These are phyloP conservation scores for Geotrichum macrosporum DNA, from an alignment of 1,139 yeast genomes.

Conservation along the genomic window DNA sequence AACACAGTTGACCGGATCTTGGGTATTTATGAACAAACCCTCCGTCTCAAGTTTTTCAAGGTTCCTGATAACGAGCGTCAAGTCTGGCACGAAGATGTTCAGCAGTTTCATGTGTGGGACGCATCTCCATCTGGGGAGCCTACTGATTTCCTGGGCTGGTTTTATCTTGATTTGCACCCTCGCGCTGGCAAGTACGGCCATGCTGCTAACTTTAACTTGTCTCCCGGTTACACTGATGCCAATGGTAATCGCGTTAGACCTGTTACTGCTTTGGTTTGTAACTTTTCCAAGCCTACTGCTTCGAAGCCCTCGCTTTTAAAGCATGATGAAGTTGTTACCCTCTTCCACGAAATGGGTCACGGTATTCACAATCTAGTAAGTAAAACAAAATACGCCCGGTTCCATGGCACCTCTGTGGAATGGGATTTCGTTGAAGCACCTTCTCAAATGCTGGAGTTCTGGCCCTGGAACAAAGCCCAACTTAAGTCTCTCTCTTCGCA, in stretches of 20 bases:
- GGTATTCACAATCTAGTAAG: conserved; percentile 79
- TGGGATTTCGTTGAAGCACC: conserved; percentile 91
- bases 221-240: conserved; percentile 55
- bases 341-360: conserved; percentile 88
- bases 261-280: conserved; percentile 75
- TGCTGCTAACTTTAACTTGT: conserved; percentile 74
- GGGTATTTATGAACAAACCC: conserved; percentile 60
- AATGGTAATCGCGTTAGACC: conserved; percentile 56
- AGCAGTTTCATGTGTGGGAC: conserved; percentile 70
- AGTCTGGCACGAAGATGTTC: conserved; percentile 77
- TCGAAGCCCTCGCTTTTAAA: conserved; percentile 71
- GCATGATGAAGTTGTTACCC: conserved; percentile 74
- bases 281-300: conserved; percentile 70
- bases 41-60: conserved; percentile 62
- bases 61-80: conserved; percentile 39
- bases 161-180: conserved; percentile 78
- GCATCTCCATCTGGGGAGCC: conserved; percentile 41
- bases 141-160: conserved; percentile 70
- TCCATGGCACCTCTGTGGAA: conserved; percentile 72
- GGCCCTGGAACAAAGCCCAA: conserved; percentile 75
- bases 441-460: conserved; percentile 81
- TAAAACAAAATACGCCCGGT: conserved; percentile 56
- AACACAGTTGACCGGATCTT: conserved; percentile 66
- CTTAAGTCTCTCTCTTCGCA: conserved; percentile 60
- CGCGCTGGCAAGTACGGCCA: conserved; percentile 83